Conservation (phyloP, 2,329 filamentous ascomycete species). For the Nemania sp. region DNA sequence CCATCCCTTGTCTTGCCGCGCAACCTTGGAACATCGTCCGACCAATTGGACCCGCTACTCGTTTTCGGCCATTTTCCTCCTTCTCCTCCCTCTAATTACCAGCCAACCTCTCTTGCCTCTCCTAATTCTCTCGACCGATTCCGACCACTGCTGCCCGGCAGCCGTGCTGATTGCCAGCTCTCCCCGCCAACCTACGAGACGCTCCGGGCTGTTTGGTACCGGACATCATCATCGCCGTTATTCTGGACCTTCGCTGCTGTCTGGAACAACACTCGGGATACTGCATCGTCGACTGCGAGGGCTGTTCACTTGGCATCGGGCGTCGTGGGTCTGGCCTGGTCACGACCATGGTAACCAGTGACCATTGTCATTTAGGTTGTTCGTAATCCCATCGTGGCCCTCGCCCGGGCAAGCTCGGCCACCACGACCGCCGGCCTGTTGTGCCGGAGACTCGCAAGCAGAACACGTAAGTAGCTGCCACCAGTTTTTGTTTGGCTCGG, state of each 20-base stretch:
- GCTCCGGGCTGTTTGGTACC: too few species aligned
- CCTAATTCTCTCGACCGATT: slow-evolving; percentile 18
- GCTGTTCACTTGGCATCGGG: slow-evolving; percentile 1
- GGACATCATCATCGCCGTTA: not conserved
- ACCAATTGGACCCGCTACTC: slow-evolving; percentile 16
- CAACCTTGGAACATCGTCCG: slow-evolving; percentile 7
- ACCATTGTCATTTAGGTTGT: slow-evolving; percentile 22
- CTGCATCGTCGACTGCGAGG: slow-evolving; percentile 1
- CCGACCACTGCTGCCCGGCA: slow-evolving; percentile 17
- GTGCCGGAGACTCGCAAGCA: slow-evolving; percentile 2
- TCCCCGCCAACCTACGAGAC: too few species aligned
- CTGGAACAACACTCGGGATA: not conserved
- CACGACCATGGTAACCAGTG: slow-evolving; percentile 24
- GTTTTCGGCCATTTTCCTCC: slow-evolving; percentile 13
- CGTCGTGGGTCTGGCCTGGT: slow-evolving; percentile 17
- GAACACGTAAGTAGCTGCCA: slow-evolving; percentile 12
- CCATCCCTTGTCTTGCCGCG: slow-evolving; percentile 1
- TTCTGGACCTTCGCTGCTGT: not conserved
- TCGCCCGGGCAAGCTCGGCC: slow-evolving; percentile 4
- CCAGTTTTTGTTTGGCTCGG: slow-evolving; percentile 1
- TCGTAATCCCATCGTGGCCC: slow-evolving; percentile 23
- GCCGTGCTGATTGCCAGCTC: slow-evolving; percentile 8
- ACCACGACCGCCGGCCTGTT: too few species aligned
- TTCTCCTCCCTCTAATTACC: slow-evolving; percentile 16
- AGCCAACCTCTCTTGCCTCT: slow-evolving; percentile 6